phyloP scores from a whole-genome alignment of 495 filamentous ascomycete species.

The Podospora australis region DNA sequence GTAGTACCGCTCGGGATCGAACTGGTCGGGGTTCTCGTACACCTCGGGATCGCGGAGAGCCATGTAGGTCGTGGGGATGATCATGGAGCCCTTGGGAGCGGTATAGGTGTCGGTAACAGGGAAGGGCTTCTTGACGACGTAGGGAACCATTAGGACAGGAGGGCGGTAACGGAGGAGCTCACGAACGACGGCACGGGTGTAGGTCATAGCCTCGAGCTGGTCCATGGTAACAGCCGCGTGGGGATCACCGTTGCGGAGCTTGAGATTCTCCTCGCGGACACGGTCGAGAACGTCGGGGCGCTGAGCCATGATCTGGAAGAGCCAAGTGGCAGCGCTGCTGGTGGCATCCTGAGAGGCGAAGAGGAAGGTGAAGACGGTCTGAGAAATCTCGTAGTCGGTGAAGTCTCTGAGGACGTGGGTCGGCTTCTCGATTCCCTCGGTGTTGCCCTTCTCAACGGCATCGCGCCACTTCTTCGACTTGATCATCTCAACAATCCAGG shows the following conservation, averaged over 20 bases:
- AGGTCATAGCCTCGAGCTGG: constrained; percentile 78
- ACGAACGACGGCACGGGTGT: constrained; percentile 88
- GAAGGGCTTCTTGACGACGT: constrained; percentile 91
- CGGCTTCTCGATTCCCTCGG: constrained; percentile 71
- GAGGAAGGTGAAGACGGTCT: constrained; percentile 95
- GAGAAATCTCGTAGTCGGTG: constrained; percentile 84
- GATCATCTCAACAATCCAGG: constrained; percentile 81
- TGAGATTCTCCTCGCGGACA: constrained; percentile 86
- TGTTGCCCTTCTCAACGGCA: constrained; percentile 58
- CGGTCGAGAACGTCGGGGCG: constrained; percentile 85
- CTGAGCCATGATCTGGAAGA: constrained; percentile 93
- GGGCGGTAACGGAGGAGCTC: constrained; percentile 93
- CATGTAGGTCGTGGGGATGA: constrained; percentile 84
- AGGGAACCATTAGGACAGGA: constrained; percentile 96
- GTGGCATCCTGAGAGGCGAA: constrained; percentile 98
- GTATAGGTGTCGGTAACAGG: constrained; percentile 84
- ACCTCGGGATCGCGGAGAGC: constrained; percentile 90
- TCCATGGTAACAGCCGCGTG: constrained; percentile 68
- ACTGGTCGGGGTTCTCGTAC: constrained; percentile 82
- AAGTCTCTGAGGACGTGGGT: constrained; percentile 76
- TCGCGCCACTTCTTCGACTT: constrained; percentile 74
- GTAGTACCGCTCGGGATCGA: constrained; percentile 90
- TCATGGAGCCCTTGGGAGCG: constrained; percentile 87
- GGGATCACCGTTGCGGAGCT: constrained; percentile 69
- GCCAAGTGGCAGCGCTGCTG: constrained; percentile 84